Evolutionary conservation across 768 basidiomycete genomes (phyloP).

Genomic region (Cystofilobasidium macerans): DNA sequence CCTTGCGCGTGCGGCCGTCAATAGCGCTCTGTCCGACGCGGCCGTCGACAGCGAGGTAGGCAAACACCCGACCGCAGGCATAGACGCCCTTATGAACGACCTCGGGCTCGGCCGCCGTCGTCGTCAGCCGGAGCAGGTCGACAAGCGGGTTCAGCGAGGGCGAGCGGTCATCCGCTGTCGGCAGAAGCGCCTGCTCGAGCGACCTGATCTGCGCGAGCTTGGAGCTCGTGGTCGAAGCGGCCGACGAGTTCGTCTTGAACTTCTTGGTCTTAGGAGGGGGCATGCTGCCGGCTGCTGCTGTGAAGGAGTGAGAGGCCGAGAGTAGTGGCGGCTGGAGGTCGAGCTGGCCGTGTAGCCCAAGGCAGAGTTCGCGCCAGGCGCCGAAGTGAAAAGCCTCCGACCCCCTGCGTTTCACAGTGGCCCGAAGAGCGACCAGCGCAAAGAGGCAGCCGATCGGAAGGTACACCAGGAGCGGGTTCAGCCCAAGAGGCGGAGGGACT

Average conservation of each 20-base stretch:
- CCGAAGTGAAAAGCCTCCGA: too few species aligned
- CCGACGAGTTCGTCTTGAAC: background rate
- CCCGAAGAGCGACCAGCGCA: too few species aligned
- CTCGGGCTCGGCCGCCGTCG: constrained; percentile 43
- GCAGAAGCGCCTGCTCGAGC: constrained; percentile 11
- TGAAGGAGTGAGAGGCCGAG: background rate
- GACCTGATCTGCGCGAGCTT: constrained; percentile 3
- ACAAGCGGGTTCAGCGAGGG: constrained; percentile 53
- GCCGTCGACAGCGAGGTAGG: constrained; percentile 50
- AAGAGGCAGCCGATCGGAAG: too few species aligned
- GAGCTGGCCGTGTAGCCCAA: too few species aligned
- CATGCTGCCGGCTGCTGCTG: constrained; percentile 1
- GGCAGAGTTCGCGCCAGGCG: too few species aligned
- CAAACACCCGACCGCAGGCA: constrained; percentile 68
- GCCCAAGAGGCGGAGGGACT: too few species aligned
- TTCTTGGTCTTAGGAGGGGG: constrained; percentile 9
- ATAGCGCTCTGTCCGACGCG: constrained; percentile 45
- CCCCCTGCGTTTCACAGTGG: too few species aligned
- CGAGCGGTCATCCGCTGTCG: background rate
- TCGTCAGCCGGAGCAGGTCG: constrained; percentile 54
- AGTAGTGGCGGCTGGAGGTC: too few species aligned
- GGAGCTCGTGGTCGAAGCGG: background rate
- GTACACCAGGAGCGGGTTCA: too few species aligned
- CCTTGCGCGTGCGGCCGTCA: constrained; percentile 32
- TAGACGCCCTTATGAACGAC: constrained; percentile 65